Conservation (phyloP, 2,329 filamentous ascomycete species). For the Furcasterigmium furcatum region DNA sequence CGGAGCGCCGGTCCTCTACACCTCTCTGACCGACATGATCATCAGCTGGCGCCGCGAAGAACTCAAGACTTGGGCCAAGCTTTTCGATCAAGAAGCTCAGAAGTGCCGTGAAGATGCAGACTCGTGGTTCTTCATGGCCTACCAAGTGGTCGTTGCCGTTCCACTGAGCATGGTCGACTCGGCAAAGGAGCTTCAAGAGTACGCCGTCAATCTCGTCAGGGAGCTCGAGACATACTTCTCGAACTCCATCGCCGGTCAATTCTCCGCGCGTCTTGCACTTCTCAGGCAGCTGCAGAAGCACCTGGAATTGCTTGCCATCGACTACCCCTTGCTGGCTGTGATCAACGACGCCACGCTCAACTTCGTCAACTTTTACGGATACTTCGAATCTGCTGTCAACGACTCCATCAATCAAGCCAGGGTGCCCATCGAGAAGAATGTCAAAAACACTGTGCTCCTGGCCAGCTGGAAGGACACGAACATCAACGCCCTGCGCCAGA, state of each 20-base stretch:
- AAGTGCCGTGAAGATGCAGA: constrained; percentile 76
- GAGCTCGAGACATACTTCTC: constrained; percentile 78
- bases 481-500: constrained; percentile 83
- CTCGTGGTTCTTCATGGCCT: constrained; percentile 96
- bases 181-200: constrained; percentile 55
- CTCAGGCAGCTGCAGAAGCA: constrained; percentile 65
- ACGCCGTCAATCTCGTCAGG: constrained; percentile 67
- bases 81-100: constrained; percentile 80
- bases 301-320: constrained; percentile 55
- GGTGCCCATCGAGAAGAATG: constrained; percentile 77
- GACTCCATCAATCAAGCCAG: constrained; percentile 68
- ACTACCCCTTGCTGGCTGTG: constrained; percentile 54
- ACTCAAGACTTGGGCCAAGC: constrained; percentile 83
- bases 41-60: constrained; percentile 90
- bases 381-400: constrained; percentile 64
- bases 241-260: constrained; percentile 79
- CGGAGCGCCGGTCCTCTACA: constrained; percentile 66
- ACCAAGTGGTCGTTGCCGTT: constrained; percentile 79
- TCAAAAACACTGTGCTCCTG: constrained; percentile 88
- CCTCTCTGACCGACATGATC: constrained; percentile 75
- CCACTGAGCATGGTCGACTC: constrained; percentile 64
- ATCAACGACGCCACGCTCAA: constrained; percentile 68
- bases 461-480: constrained; percentile 99
- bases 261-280: constrained; percentile 66
- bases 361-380: constrained; percentile 71